Percentiles rank a stretch among this genome's conserved stretches.
Evolutionary conservation across 2,329 filamentous ascomycete genomes (phyloP).

Genomic region (Trichoderma sp.): DNA sequence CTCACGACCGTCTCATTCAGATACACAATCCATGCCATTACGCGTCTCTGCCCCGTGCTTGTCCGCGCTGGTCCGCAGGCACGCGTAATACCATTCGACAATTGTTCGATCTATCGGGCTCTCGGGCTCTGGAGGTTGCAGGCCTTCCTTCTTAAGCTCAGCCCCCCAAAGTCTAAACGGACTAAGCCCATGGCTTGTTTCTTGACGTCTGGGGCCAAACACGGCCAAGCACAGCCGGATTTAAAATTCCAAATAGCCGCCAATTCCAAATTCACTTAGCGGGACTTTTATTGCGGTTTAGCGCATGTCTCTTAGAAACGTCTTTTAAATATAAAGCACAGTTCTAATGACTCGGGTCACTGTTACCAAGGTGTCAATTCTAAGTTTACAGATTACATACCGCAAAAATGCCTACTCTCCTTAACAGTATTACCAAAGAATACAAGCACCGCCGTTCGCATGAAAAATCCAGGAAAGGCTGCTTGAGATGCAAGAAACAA

Average conservation of each 20-base stretch:
- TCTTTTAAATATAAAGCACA: not conserved
- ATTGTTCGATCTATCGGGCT: not conserved
- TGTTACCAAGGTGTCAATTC: not conserved
- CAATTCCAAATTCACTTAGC: not conserved
- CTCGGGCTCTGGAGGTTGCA: not conserved
- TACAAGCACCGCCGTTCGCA: slow-evolving; percentile 22
- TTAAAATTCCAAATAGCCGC: not conserved
- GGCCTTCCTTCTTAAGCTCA: not conserved
- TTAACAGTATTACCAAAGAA: not conserved
- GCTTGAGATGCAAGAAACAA: slow-evolving; percentile 17
- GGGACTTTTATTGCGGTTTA: not conserved
- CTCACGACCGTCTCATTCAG: not conserved
- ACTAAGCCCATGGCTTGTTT: not conserved
- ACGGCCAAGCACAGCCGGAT: too few relatives aligned
- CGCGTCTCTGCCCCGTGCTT: not conserved
- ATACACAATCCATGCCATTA: not conserved
- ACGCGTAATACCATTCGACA: not conserved
- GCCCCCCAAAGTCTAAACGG: not conserved
- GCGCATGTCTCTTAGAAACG: not conserved
- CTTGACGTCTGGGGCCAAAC: not conserved
- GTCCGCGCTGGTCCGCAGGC: not conserved
- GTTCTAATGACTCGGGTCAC: not conserved
- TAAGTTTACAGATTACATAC: not conserved
- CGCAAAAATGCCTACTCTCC: not conserved
- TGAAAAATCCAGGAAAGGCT: slow-evolving; percentile 20